These are phyloP conservation scores for Hirschioporus abietinus DNA, from an alignment of 768 basidiomycete genomes.

Conservation along the genomic window DNA sequence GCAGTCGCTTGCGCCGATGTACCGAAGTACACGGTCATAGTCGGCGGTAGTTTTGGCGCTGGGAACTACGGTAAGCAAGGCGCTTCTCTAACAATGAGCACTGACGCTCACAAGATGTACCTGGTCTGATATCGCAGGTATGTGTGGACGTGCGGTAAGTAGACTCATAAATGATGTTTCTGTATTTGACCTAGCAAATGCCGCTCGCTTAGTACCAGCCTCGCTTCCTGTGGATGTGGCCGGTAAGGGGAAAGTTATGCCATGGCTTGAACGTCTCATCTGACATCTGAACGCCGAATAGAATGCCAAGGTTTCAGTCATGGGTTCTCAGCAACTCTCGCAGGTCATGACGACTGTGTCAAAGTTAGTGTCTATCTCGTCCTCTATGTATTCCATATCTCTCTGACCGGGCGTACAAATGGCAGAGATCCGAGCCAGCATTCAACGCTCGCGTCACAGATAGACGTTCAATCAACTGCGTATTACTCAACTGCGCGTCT, in stretches of 20 bases:
- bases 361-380: constrained; percentile 48
- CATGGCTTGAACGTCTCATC: constrained; percentile 8
- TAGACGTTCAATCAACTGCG: constrained; percentile 85
- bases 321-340: constrained; percentile 91
- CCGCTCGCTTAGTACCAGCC: constrained; percentile 70
- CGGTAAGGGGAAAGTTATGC: constrained; percentile 46
- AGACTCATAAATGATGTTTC: constrained; percentile 5
- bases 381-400: background rate
- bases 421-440: constrained; percentile 77
- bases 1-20: constrained; percentile 92
- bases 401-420: background rate
- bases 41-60: constrained; percentile 92
- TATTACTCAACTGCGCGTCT: constrained; percentile 87
- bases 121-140: constrained; percentile 44
- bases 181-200: constrained; percentile 2
- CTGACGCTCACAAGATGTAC: constrained; percentile 12
- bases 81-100: constrained; percentile 9
- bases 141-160: constrained; percentile 89
- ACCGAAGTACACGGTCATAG: constrained; percentile 88
- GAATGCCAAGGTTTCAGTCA: constrained; percentile 92
- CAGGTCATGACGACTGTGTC: constrained; percentile 91
- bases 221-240: constrained; percentile 98
- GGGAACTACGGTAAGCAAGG: constrained; percentile 78
- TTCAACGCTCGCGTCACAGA: constrained; percentile 66
- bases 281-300: constrained; percentile 22